Conservation (phyloP, 2,329 filamentous ascomycete species). For the Ustilaginoidea virens region DNA sequence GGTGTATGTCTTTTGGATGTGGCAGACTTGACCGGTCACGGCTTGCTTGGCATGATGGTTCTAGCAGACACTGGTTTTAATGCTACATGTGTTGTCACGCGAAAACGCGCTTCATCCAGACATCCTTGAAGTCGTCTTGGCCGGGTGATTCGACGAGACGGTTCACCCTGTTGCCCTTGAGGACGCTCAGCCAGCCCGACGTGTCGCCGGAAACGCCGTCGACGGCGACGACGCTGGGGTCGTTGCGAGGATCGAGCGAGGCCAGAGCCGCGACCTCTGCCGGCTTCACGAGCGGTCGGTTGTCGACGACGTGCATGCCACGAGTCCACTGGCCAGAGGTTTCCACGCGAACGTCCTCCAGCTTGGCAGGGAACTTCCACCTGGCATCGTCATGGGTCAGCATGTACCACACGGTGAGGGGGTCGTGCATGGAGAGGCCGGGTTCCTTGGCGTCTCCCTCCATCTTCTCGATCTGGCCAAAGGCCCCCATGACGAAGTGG, state of each 20-base stretch:
- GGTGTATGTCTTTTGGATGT: no score
- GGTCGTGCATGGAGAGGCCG: slow-evolving; percentile 59
- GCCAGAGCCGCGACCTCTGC: slow-evolving; percentile 24
- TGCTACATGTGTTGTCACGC: slow-evolving; percentile 17
- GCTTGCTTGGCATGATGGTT: no score
- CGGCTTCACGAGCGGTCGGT: slow-evolving; percentile 42
- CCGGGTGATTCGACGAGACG: slow-evolving; percentile 59
- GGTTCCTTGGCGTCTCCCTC: slow-evolving; percentile 41
- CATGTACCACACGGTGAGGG: slow-evolving; percentile 66
- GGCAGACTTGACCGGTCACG: no score
- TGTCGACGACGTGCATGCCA: slow-evolving; percentile 78
- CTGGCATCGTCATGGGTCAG: slow-evolving; percentile 41
- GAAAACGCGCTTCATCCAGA: slow-evolving; percentile 53
- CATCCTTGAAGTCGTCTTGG: slow-evolving; percentile 46
- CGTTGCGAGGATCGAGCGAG: slow-evolving; percentile 24
- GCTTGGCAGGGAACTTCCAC: slow-evolving; percentile 41
- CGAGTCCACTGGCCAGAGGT: slow-evolving; percentile 87
- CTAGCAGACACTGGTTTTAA: no score
- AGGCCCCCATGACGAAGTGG: slow-evolving; percentile 57
- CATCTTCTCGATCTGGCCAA: slow-evolving; percentile 50
- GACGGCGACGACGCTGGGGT: slow-evolving; percentile 21
- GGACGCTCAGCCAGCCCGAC: slow-evolving; percentile 57
- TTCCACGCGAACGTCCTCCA: slow-evolving; percentile 79
- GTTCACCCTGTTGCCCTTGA: slow-evolving; percentile 65
- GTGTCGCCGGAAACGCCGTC: slow-evolving; percentile 53